Evolutionary conservation across 2,329 filamentous ascomycete genomes (phyloP).

Genomic region (Cytospora paraplurivora): DNA sequence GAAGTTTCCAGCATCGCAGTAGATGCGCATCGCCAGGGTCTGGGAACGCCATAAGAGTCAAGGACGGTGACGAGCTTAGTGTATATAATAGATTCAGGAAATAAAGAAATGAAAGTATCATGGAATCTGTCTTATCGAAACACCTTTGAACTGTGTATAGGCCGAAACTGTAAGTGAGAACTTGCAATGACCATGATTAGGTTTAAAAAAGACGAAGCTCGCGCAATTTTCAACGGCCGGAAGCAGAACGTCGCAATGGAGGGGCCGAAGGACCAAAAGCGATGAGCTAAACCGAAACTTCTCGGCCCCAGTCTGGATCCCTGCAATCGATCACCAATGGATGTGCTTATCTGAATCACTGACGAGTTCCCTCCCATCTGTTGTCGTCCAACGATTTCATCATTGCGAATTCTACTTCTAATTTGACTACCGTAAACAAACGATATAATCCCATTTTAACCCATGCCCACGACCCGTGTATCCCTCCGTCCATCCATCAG

Average conservation of each 20-base stretch:
- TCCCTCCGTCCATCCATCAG: background rate
- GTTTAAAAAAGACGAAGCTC: background rate
- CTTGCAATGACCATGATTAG: too few relatives aligned
- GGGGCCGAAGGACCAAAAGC: background rate
- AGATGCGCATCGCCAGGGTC: slow-evolving; percentile 44
- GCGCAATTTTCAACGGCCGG: background rate
- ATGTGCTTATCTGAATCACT: background rate
- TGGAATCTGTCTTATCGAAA: background rate
- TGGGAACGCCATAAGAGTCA: slow-evolving; percentile 16
- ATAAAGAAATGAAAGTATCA: background rate
- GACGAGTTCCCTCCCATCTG: background rate
- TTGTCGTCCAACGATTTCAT: background rate
- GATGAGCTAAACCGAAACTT: background rate
- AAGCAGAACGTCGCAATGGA: background rate
- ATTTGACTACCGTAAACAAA: background rate
- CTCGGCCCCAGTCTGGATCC: background rate
- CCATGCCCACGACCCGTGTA: background rate
- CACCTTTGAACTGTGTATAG: too few relatives aligned
- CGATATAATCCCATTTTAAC: background rate
- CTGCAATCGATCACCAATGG: background rate
- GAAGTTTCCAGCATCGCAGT: slow-evolving; percentile 52
- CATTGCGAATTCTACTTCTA: slow-evolving; percentile 20
- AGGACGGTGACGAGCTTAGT: background rate
- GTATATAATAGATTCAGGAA: background rate
- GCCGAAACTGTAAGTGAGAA: too few relatives aligned